phyloP scores from a whole-genome alignment of 345 rosid genomes.

The Reutealis trisperma region DNA sequence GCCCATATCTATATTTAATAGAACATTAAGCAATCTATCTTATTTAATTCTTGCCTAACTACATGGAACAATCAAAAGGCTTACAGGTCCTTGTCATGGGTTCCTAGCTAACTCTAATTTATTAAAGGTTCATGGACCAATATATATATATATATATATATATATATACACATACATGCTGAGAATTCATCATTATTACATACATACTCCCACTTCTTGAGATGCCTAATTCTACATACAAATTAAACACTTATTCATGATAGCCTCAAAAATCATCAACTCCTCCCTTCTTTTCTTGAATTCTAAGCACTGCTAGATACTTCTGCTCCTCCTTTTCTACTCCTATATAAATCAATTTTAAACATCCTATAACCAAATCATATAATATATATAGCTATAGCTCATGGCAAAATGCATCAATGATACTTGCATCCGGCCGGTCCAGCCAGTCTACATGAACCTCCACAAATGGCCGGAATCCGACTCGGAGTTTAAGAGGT shows the following conservation, averaged over 20 bases:
- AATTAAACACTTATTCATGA: too few species aligned
- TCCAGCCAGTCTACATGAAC: slow-evolving; percentile 11
- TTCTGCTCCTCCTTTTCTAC: too few species aligned
- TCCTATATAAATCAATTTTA: not conserved
- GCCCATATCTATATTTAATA: not conserved
- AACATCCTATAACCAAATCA: not conserved
- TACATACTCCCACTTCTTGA: not conserved
- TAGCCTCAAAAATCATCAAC: too few species aligned
- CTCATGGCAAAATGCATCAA: slow-evolving; percentile 12
- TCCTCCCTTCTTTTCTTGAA: not conserved
- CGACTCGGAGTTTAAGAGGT: slow-evolving; percentile 60
- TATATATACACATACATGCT: not conserved
- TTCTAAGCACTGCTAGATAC: not conserved
- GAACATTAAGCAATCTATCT: not conserved
- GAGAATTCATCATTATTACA: not conserved
- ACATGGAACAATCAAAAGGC: not conserved
- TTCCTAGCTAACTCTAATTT: not conserved
- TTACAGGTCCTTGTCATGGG: not conserved
- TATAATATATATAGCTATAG: not conserved
- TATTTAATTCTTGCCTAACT: slow-evolving; percentile 8
- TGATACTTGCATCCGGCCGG: slow-evolving; percentile 4
- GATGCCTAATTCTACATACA: not conserved
- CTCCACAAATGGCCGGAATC: slow-evolving; percentile 83
- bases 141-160: not conserved
- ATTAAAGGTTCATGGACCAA: not conserved